Conservation (phyloP, 768 basidiomycete genomes). For the Phlegmacium glaucopus region DNA sequence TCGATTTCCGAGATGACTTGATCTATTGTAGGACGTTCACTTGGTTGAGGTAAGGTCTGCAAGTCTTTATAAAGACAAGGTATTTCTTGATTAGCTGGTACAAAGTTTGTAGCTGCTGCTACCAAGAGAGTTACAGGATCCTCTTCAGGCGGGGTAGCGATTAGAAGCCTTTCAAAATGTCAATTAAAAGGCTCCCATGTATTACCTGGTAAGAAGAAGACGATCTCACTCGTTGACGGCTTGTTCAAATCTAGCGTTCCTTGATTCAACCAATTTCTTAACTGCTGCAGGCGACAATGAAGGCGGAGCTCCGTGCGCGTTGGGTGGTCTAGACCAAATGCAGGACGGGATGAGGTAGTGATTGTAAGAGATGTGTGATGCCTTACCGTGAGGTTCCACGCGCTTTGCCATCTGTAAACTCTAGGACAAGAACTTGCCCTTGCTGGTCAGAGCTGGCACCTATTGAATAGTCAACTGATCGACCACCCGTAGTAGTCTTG, state of each 20-base stretch:
- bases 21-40: constrained; percentile 55
- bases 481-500: constrained; percentile 8
- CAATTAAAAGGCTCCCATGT: neutral
- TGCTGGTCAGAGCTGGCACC: constrained; percentile 32
- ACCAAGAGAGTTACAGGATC: constrained; percentile 64
- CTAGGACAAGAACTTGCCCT: constrained; percentile 44
- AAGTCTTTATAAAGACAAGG: constrained; percentile 4
- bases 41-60: constrained; percentile 34
- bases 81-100: constrained; percentile 60
- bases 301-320: constrained; percentile 22
- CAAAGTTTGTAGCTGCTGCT: constrained; percentile 63
- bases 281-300: constrained; percentile 53
- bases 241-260: constrained; percentile 60
- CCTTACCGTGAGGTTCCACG: neutral
- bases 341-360: too few relatives aligned
- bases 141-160: constrained; percentile 46
- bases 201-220: neutral
- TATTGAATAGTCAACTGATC: constrained; percentile 29
- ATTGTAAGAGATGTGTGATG: constrained; percentile 23
- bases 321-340: too few relatives aligned
- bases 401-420: constrained; percentile 37
- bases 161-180: constrained; percentile 46
- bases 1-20: constrained; percentile 56
- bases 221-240: constrained; percentile 65
- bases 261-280: constrained; percentile 67